Percentiles rank a stretch among this genome's conserved stretches.
Conservation (phyloP, 805 yeast species). For the Metschnikowia continentalis region DNA sequence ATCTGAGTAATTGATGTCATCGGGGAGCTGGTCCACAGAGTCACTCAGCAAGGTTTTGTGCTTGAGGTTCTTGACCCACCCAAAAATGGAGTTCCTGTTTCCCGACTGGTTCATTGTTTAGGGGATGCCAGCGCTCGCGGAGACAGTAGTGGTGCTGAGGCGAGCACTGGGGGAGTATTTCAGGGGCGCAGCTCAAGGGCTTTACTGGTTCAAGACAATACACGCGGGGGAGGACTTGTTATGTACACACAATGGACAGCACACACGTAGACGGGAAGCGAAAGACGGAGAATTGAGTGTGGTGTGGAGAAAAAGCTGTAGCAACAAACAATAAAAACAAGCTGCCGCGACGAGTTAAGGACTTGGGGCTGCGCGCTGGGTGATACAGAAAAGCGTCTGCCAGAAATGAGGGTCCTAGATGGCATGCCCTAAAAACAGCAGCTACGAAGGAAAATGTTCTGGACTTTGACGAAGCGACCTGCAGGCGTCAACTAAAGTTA, state of each 20-base stretch:
- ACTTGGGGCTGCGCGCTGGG: background rate
- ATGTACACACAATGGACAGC: background rate
- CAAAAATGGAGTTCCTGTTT: conserved; percentile 37
- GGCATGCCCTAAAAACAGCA: background rate
- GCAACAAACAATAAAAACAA: conserved; percentile 2
- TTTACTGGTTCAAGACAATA: background rate
- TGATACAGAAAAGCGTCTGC: conserved; percentile 1
- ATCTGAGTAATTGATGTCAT: conserved; percentile 17
- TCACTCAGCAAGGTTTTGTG: conserved; percentile 36
- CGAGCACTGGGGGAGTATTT: conserved; percentile 1
- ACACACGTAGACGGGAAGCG: conserved; percentile 1
- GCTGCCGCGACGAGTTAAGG: conserved; percentile 2
- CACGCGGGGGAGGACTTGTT: background rate
- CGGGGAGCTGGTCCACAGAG: conserved; percentile 32
- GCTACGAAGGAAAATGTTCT: background rate
- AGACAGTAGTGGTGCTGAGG: conserved; percentile 2
- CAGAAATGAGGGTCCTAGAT: background rate
- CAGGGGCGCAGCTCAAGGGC: conserved; percentile 2
- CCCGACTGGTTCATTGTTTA: conserved; percentile 37
- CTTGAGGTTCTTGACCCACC: conserved; percentile 44
- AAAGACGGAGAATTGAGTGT: conserved; percentile 1
- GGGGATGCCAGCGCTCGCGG: conserved; percentile 3
- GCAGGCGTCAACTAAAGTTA: background rate
- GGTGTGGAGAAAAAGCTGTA: conserved; percentile 7
- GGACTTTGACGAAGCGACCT: background rate